Conservation (phyloP, 176 grass and related monocot genomes). For the Avena eriantha region DNA sequence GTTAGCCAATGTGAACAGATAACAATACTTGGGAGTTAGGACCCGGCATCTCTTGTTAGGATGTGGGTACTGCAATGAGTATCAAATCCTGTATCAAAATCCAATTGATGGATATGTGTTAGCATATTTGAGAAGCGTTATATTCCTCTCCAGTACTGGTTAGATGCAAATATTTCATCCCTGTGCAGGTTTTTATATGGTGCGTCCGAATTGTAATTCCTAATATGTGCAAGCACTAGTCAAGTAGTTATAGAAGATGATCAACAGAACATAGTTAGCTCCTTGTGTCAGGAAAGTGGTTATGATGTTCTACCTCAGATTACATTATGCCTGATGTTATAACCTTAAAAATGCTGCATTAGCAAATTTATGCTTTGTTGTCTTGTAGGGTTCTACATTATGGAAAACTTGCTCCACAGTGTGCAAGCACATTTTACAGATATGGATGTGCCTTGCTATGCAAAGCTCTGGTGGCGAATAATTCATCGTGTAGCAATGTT, state of each 20-base stretch:
- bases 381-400: constrained; percentile 51
- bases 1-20: background rate
- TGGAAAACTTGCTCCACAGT: constrained; percentile 80
- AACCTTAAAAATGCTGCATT: background rate
- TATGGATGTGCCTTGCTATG: constrained; percentile 77
- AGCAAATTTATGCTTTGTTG: background rate
- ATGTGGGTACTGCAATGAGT: background rate
- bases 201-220: background rate
- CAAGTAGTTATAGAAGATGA: constrained; percentile 7
- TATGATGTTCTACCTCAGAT: background rate
- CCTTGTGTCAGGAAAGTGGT: background rate
- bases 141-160: background rate
- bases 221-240: background rate
- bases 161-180: background rate
- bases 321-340: background rate
- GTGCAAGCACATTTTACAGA: constrained; percentile 74
- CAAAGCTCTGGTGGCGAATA: constrained; percentile 76
- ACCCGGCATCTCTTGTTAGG: background rate
- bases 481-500: constrained; percentile 54
- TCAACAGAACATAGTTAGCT: background rate
- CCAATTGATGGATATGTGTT: background rate
- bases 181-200: background rate
- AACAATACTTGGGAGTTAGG: background rate
- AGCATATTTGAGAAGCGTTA: background rate
- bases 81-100: background rate